A percentile compares a stretch with the other conserved stretches of the same genome.
Evolutionary conservation across 495 filamentous ascomycete genomes (phyloP).

Genomic region (Penicillium taxi): DNA sequence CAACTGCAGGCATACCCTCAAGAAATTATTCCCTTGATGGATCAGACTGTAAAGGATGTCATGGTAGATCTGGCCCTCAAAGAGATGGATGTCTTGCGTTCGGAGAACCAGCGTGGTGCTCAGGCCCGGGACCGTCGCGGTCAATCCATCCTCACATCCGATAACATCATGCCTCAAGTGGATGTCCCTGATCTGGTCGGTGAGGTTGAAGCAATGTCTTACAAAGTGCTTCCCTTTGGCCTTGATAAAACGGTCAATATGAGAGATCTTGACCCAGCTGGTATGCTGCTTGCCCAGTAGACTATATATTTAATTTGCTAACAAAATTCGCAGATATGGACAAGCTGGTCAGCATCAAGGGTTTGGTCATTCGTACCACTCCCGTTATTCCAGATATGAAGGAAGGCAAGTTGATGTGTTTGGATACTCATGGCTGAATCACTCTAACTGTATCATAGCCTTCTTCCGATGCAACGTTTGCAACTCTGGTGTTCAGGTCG

Average conservation of each 20-base stretch:
- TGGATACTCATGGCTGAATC: neutral
- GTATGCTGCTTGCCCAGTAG: constrained; percentile 24
- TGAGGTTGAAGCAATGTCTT: constrained; percentile 63
- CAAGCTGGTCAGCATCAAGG: constrained; percentile 92
- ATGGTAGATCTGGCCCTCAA: constrained; percentile 85
- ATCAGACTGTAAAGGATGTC: constrained; percentile 83
- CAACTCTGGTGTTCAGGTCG: constrained; percentile 80
- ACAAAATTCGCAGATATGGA: constrained; percentile 61
- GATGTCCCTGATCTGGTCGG: constrained; percentile 60
- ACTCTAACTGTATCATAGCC: constrained; percentile 30
- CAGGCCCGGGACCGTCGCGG: constrained; percentile 16
- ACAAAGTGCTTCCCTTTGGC: constrained; percentile 86
- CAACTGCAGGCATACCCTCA: constrained; percentile 87
- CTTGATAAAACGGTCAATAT: constrained; percentile 82
- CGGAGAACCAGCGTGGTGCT: constrained; percentile 43
- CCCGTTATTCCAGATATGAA: constrained; percentile 99
- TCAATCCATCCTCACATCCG: constrained; percentile 52
- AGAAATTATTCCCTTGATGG: constrained; percentile 95
- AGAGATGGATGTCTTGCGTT: constrained; percentile 63
- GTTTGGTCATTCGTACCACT: constrained; percentile 90
- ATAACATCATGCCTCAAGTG: constrained; percentile 65
- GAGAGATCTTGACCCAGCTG: constrained; percentile 86
- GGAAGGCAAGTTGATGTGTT: constrained; percentile 45
- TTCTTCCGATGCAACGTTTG: constrained; percentile 95
- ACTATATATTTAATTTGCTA: constrained; percentile 3